Evolutionary conservation across 2,329 filamentous ascomycete genomes (phyloP).

Genomic region (Claviceps quebecensis): DNA sequence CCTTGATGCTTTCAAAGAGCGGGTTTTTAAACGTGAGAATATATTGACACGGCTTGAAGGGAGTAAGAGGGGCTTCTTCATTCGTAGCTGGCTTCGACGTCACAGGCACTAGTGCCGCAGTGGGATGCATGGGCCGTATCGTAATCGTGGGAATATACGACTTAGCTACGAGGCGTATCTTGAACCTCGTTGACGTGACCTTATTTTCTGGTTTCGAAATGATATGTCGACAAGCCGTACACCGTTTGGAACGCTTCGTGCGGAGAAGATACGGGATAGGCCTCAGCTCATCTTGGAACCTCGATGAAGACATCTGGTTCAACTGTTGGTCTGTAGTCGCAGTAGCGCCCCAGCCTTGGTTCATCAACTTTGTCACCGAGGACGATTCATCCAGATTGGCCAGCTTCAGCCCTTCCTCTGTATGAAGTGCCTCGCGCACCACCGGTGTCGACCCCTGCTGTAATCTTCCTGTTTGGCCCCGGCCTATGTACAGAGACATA

Average conservation of each 20-base stretch:
- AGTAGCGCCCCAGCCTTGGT: conserved; percentile 50
- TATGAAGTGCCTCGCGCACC: conserved; percentile 66
- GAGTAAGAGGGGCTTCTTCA: conserved; percentile 29
- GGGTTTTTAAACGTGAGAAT: conserved; percentile 87
- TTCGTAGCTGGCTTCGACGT: conserved; percentile 18
- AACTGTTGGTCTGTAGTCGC: conserved; percentile 33
- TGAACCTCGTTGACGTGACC: conserved; percentile 75
- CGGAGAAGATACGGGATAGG: conserved; percentile 72
- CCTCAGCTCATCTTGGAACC: conserved; percentile 60
- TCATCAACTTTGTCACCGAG: conserved; percentile 45
- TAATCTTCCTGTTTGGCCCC: conserved; percentile 47
- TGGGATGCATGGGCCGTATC: conserved; percentile 46
- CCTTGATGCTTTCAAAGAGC: conserved; percentile 77
- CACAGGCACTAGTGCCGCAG: conserved; percentile 20
- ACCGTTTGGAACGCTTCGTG: conserved; percentile 89
- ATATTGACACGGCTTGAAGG: conserved; percentile 57
- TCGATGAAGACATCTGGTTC: conserved; percentile 37
- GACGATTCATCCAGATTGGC: conserved; percentile 47
- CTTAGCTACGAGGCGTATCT: conserved; percentile 78
- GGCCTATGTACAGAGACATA: conserved; percentile 76
- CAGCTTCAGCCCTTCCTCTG: conserved; percentile 57
- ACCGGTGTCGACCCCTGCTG: conserved; percentile 51
- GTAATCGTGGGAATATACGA: conserved; percentile 77
- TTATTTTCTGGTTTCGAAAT: conserved; percentile 90
- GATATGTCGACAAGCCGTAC: conserved; percentile 84